phyloP scores from a whole-genome alignment of 2,329 filamentous ascomycete genomes.

The Beauveria medogensis region DNA sequence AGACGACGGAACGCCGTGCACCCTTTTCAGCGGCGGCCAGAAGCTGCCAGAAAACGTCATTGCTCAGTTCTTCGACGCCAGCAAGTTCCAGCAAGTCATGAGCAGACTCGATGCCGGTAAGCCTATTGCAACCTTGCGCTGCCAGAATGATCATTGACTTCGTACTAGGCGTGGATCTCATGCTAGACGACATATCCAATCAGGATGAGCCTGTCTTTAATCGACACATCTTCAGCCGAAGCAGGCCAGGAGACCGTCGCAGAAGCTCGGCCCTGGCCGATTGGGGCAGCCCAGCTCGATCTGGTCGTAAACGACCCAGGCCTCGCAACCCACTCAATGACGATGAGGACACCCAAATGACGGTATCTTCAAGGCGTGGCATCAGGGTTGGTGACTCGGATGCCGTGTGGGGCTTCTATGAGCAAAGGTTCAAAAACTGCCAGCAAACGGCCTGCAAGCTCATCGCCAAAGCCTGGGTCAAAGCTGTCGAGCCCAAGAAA shows the following conservation, averaged over 20 bases:
- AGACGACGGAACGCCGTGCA: conserved; percentile 38
- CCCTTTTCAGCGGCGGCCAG: conserved; percentile 36
- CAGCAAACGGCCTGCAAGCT: conserved; percentile 66
- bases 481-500: conserved; percentile 68
- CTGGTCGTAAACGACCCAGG: conserved; percentile 23
- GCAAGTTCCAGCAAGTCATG: conserved; percentile 33
- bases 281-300: conserved; percentile 23
- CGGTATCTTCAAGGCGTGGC: conserved; percentile 31
- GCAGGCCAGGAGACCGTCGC: conserved; percentile 22
- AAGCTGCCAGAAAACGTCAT: conserved; percentile 30
- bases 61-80: conserved; percentile 38
- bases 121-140: neutral
- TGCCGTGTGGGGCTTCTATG: conserved; percentile 52
- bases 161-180: conserved; percentile 23
- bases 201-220: conserved; percentile 20
- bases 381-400: conserved; percentile 47
- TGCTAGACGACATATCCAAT: conserved; percentile 25
- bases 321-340: conserved; percentile 30
- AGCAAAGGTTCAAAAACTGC: conserved; percentile 53
- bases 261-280: conserved; percentile 25
- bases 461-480: conserved; percentile 69
- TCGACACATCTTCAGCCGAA: conserved; percentile 19
- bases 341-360: conserved; percentile 34
- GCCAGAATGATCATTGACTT: neutral
- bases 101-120: conserved; percentile 31